Base-by-base conservation (phyloP, 108 stramenopile species). In the Mediolabrus comicus region DNA sequence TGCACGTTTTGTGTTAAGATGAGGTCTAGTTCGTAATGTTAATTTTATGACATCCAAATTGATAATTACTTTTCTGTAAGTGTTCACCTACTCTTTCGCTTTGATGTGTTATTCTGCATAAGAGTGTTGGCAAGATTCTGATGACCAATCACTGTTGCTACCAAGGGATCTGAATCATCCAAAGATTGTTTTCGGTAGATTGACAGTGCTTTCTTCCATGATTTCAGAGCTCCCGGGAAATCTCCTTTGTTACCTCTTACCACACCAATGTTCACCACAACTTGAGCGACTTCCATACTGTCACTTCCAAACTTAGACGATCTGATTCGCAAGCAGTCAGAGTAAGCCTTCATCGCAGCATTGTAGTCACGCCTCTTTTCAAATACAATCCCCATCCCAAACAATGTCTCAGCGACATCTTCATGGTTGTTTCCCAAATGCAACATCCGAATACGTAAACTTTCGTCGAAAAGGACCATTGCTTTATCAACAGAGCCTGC, bases 341-440 rank as follows among this genome's bases (percentile, higher is more conserved):
- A 77, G 39, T 77, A 81, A 22, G 70, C 65, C 53, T 63, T 76
- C 72, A 81, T 81, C 1, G 80, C 80, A 19, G 75, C 75, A 33
- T 53, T 64, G 34, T 77, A 76, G 53, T 81, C 70, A 14, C 58
- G 33, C 27, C 62, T 53, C 56, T 77, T 81, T 19, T 77, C 80
- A 22, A 77, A 78, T 29, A 74, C 75, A 32, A 81, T 58, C 14
- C 80, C 83, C 69, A 84, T 84, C 1, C 78, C 69, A 53, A 72
- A 81, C 10, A 84, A 36, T 5, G 78, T 75, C 59, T 72, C 75
- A 4, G 83, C 83, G 7, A 84, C 80, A 56, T 81, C 79, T 69
- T 64, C 69, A 31, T 84, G 71, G 43, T 73, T 58, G 31, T 64
- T 65, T 0, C 80, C 79, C 27, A 84, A 66, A 53, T 81, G 70